Base-by-base conservation (phyloP, 176 grass and related monocot species). In the Ensete glaucum region DNA sequence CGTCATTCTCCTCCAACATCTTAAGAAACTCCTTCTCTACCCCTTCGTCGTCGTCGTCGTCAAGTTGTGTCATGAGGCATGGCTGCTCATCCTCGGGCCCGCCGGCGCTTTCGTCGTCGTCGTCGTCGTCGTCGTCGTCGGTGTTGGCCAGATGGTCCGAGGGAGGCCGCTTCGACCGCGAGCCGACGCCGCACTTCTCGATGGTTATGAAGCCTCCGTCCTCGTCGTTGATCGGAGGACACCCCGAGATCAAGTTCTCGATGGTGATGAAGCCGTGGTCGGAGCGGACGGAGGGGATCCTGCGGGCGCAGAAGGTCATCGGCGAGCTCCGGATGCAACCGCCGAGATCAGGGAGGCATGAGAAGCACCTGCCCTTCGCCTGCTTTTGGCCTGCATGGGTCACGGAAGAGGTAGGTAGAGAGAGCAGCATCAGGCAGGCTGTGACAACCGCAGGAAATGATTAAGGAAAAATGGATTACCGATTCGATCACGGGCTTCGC, bases 1-100 rank as follows among this genome's bases (percentile, higher is more conserved):
- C 75, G 16, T 55, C n/a, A 62, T 76, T 93, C 59, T 91, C 84
- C 86, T 88, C 90, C 62, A 97, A 74, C 90, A 87, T 93, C 29
- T 78, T 82, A 64, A 97, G 64, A 75, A 97, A 97, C 85, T 97
- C 93, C n/a, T 93, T 90, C 64, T 93, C 90, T 29, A 97, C 90
- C 69, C 79, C 73, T 16, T 88, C 89, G 62, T 82, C 85, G n/a
- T 90, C 87, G n/a, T 34, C 29, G 29, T 34, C 85, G n/a, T 90
- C 85, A 16, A 88, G 82, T 81, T 73, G 90, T 80, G 83, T 85
- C 74, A 88, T 63, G 3, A 97, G 84, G 75, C 90, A 93, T 0
- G 87, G 79, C 84, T 93, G 90, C 93, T 97, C 93, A 19, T 92
- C 90, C 77, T 88, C 87, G 0, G 71, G 68, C 12, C 62, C 77